phyloP scores from a whole-genome alignment of 2,329 filamentous ascomycete species.

The Elsinoe batatas region DNA sequence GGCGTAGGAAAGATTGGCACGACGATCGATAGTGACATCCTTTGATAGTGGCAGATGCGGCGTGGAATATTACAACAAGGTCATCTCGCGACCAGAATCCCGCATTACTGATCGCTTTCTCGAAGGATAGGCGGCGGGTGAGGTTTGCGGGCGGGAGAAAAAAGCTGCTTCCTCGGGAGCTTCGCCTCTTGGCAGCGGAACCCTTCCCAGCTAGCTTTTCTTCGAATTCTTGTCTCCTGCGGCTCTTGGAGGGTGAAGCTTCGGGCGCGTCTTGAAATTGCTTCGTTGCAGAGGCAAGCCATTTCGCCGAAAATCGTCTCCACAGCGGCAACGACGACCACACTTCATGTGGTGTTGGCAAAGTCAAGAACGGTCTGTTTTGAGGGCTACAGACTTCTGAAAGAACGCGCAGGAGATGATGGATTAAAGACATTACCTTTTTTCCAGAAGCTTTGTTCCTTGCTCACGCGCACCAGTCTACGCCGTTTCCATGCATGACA shows the following conservation, averaged over 20 bases:
- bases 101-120: background rate
- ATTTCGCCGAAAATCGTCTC: background rate
- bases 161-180: background rate
- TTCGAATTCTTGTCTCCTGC: background rate
- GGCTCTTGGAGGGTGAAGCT: slow-evolving; percentile 8
- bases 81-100: background rate
- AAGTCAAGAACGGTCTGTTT: background rate
- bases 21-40: background rate
- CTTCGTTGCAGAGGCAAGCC: slow-evolving; percentile 5
- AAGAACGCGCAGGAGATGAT: background rate
- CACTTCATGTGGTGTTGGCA: background rate
- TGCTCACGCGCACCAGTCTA: slow-evolving; percentile 1
- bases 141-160: background rate
- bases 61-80: background rate
- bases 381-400: background rate
- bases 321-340: background rate
- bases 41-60: background rate
- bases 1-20: background rate
- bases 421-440: background rate
- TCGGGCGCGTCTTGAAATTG: slow-evolving; percentile 8
- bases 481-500: slow-evolving; percentile 2
- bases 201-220: background rate
- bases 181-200: slow-evolving; percentile 4
- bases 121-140: background rate
- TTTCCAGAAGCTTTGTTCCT: background rate